Percentiles rank a stretch among this genome's conserved stretches.
phyloP scores from a whole-genome alignment of 2,329 filamentous ascomycete species.

The Botrytis cinerea region DNA sequence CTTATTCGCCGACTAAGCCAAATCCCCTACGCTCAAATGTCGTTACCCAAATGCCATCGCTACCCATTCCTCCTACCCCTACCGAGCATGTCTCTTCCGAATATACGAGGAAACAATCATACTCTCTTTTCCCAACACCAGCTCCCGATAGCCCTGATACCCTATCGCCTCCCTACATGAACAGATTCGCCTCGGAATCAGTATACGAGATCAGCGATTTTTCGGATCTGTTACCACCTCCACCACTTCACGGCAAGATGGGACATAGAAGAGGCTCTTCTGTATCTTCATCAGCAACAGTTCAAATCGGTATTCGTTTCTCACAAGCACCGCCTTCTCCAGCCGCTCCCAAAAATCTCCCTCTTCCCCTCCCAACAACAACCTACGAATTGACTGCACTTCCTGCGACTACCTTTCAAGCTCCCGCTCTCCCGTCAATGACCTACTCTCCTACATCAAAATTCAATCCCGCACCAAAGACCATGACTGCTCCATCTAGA shows the following conservation, averaged over 20 bases:
- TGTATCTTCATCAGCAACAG: slow-evolving; percentile 64
- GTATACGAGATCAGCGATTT: slow-evolving; percentile 39
- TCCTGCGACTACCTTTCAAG: not conserved
- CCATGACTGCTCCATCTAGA: slow-evolving; percentile 11
- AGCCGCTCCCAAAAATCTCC: slow-evolving; percentile 25
- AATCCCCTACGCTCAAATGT: slow-evolving; percentile 24
- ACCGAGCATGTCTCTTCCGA: not conserved
- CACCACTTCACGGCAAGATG: slow-evolving; percentile 27
- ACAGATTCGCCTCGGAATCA: slow-evolving; percentile 28
- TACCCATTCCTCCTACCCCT: not conserved
- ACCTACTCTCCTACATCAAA: slow-evolving; percentile 8
- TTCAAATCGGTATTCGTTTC: slow-evolving; percentile 70
- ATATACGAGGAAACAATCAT: slow-evolving; percentile 36
- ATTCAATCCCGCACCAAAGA: not conserved
- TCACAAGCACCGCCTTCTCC: slow-evolving; percentile 50
- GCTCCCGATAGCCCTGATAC: slow-evolving; percentile 27
- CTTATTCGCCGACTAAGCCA: slow-evolving; percentile 23
- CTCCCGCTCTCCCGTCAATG: not conserved
- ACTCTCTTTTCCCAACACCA: slow-evolving; percentile 37
- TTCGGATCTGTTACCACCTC: slow-evolving; percentile 33
- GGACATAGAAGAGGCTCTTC: slow-evolving; percentile 58
- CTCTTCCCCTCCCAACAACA: slow-evolving; percentile 40
- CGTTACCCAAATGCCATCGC: slow-evolving; percentile 14
- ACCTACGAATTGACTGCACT: slow-evolving; percentile 41
- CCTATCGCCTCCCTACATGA: not conserved